Conservation (phyloP, 495 filamentous ascomycete genomes). For the Penicillium odoratum region DNA sequence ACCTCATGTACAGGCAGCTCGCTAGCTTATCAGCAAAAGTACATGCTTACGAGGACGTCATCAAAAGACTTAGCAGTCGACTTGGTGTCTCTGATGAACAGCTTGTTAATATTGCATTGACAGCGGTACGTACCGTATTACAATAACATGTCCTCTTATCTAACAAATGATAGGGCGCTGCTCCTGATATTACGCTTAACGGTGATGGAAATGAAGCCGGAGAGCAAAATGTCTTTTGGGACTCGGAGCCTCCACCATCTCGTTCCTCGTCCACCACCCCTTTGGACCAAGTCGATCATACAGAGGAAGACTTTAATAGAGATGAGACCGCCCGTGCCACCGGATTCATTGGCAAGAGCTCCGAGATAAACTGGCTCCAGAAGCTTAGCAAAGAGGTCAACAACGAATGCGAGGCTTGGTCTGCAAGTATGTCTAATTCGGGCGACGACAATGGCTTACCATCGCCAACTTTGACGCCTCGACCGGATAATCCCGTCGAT, state of each 20-base stretch:
- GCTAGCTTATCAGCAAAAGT: conserved; percentile 52
- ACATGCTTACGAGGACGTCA: conserved; percentile 48
- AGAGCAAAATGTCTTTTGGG: conserved; percentile 6
- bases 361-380: conserved; percentile 60
- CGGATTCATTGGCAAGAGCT: conserved; percentile 62
- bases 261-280: conserved; percentile 42
- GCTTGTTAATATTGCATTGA: conserved; percentile 37
- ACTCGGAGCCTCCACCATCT: conserved; percentile 20
- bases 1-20: conserved; percentile 36
- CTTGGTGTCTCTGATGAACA: conserved; percentile 43
- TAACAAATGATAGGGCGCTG: conserved; percentile 28
- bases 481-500: conserved; percentile 28
- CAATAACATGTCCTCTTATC: conserved; percentile 1
- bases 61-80: conserved; percentile 36
- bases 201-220: conserved; percentile 14
- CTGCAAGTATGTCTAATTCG: conserved; percentile 16
- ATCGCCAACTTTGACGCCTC: conserved; percentile 30
- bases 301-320: conserved; percentile 59
- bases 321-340: conserved; percentile 47
- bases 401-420: conserved; percentile 28
- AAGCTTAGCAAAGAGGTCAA: conserved; percentile 40
- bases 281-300: conserved; percentile 51
- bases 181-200: conserved; percentile 19
- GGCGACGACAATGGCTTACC: conserved; percentile 26
- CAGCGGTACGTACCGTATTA: conserved; percentile 26